Evolutionary conservation across 768 basidiomycete species (phyloP).

Genomic region (Boletus patriciae): DNA sequence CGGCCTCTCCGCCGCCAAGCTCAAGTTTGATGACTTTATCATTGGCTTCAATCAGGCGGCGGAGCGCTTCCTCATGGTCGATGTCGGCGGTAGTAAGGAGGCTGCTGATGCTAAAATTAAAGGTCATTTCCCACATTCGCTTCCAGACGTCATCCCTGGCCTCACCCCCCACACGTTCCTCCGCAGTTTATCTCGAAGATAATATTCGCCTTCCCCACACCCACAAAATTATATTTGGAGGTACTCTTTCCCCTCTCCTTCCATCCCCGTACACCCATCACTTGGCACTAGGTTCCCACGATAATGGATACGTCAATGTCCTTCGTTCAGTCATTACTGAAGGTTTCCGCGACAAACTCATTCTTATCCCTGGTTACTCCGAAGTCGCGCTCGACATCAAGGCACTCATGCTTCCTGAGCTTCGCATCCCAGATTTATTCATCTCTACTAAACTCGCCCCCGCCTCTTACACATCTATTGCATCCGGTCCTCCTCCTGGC

Average conservation of each 20-base stretch:
- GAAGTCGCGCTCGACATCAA: slow-evolving; percentile 60
- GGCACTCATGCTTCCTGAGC: slow-evolving; percentile 53
- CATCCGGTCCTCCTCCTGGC: slow-evolving; percentile 27
- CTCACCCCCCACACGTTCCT: slow-evolving; percentile 11
- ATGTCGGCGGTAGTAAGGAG: slow-evolving; percentile 71
- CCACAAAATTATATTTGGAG: slow-evolving; percentile 66
- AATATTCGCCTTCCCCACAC: slow-evolving; percentile 58
- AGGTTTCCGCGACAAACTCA: slow-evolving; percentile 62
- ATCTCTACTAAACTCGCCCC: slow-evolving; percentile 52
- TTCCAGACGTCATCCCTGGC: background rate
- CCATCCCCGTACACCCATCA: background rate
- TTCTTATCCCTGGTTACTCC: slow-evolving; percentile 61
- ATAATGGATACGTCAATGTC: slow-evolving; percentile 66
- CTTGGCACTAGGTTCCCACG: slow-evolving; percentile 60
- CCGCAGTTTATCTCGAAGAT: slow-evolving; percentile 40
- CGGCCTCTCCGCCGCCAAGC: slow-evolving; percentile 35
- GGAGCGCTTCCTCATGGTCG: slow-evolving; percentile 65
- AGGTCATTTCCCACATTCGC: slow-evolving; percentile 40
- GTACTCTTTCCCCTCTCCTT: slow-evolving; percentile 31
- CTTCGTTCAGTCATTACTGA: slow-evolving; percentile 65
- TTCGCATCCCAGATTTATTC: slow-evolving; percentile 60
- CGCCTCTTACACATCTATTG: slow-evolving; percentile 27
- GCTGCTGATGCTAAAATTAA: slow-evolving; percentile 76
- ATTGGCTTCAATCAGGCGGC: slow-evolving; percentile 70
- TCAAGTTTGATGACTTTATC: slow-evolving; percentile 62